Percentiles rank a stretch among this genome's conserved stretches.
phyloP scores from a whole-genome alignment of 2,329 filamentous ascomycete genomes.

The Dothideomycetidae sp. region DNA sequence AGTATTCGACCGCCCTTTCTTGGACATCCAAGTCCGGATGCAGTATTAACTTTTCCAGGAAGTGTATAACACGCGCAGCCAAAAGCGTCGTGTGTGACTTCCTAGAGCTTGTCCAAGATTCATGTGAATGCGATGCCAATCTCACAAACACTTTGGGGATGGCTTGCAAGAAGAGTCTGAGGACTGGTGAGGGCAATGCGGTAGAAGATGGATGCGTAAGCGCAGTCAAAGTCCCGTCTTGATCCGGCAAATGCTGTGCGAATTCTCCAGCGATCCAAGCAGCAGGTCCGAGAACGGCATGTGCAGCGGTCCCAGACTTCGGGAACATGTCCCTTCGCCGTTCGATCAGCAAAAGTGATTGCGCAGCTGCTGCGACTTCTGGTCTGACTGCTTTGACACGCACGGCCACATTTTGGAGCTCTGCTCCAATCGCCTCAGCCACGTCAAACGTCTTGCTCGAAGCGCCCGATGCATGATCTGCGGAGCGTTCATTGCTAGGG shows the following conservation, averaged over 20 bases:
- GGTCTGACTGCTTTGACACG: conserved; percentile 73
- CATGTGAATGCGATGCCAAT: conserved; percentile 50
- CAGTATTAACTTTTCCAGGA: conserved; percentile 61
- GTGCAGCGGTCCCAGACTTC: conserved; percentile 33
- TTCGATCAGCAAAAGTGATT: conserved; percentile 55
- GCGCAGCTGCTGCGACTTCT: conserved; percentile 70
- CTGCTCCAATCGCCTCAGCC: conserved; percentile 61
- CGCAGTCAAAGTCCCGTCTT: conserved; percentile 58
- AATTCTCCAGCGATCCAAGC: conserved; percentile 87
- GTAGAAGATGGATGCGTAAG: conserved; percentile 54
- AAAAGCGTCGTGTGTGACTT: conserved; percentile 64
- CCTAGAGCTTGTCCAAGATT: conserved; percentile 56
- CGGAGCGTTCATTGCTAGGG: conserved; percentile 32
- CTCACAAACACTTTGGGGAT: conserved; percentile 70
- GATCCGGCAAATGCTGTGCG: conserved; percentile 52
- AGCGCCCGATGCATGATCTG: conserved; percentile 1
- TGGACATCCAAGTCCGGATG: conserved; percentile 90
- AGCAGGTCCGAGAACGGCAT: conserved; percentile 57
- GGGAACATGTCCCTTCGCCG: conserved; percentile 43
- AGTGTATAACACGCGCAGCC: conserved; percentile 67
- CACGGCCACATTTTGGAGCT: conserved; percentile 80
- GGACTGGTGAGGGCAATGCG: conserved; percentile 46
- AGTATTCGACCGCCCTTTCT: conserved; percentile 82
- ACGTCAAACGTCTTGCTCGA: conserved; percentile 28
- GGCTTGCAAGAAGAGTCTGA: conserved; percentile 72